These are phyloP conservation scores for Taphrina populina DNA, from an alignment of 1,139 yeast species.

Conservation along the genomic window DNA sequence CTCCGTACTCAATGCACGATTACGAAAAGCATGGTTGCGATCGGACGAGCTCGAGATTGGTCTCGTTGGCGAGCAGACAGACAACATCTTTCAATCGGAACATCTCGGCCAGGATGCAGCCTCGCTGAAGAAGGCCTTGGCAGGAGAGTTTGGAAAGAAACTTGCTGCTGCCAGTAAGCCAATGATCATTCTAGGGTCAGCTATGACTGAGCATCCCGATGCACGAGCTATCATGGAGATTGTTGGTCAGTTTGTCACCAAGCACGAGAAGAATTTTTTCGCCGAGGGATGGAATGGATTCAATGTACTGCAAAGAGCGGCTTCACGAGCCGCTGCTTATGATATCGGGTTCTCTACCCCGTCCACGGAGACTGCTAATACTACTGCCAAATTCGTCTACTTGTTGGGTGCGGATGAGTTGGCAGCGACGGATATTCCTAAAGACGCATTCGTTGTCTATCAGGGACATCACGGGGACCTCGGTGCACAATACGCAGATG, in stretches of 20 bases:
- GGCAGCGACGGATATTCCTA: constrained; percentile 66
- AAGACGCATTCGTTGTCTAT: constrained; percentile 83
- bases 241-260: constrained; percentile 63
- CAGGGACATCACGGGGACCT: constrained; percentile 92
- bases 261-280: constrained; percentile 59
- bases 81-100: constrained; percentile 68
- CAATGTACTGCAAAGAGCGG: constrained; percentile 79
- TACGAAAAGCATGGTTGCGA: constrained; percentile 78
- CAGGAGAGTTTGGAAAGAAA: constrained; percentile 69
- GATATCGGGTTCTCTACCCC: constrained; percentile 75
- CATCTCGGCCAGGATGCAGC: constrained; percentile 64
- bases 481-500: constrained; percentile 88
- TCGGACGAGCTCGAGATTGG: constrained; percentile 63
- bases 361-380: constrained; percentile 51
- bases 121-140: constrained; percentile 60
- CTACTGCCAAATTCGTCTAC: constrained; percentile 73
- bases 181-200: constrained; percentile 78
- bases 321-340: constrained; percentile 81
- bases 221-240: constrained; percentile 61
- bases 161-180: constrained; percentile 70
- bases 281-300: constrained; percentile 75
- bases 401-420: constrained; percentile 84
- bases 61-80: constrained; percentile 73
- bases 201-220: constrained; percentile 68
- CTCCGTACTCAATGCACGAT: constrained; percentile 80